phyloP scores from a whole-genome alignment of 202 grass and related monocot genomes.

The Panicum hallii region DNA sequence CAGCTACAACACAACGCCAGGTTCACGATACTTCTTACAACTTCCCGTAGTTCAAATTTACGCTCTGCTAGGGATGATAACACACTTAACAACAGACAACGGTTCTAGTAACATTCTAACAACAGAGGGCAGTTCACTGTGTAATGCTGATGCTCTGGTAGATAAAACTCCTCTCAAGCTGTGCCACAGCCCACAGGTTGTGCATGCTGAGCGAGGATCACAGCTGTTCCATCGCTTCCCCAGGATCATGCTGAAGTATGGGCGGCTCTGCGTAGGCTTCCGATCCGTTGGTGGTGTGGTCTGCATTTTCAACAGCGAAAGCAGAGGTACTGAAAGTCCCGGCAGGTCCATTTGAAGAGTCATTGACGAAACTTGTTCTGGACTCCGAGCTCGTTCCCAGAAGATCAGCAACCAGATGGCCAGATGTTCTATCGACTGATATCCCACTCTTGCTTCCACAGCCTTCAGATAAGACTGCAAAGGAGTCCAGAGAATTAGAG shows the following conservation, averaged over 20 bases:
- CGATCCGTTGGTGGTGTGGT: background rate
- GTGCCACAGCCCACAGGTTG: background rate
- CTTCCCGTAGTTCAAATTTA: background rate
- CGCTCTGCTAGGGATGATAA: background rate
- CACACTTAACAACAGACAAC: background rate
- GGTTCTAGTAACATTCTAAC: background rate
- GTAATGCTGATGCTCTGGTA: background rate
- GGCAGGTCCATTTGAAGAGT: background rate
- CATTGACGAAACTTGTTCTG: slow-evolving; percentile 45
- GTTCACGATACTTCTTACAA: background rate
- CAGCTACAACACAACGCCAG: background rate
- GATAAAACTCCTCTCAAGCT: background rate
- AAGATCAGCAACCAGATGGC: slow-evolving; percentile 14
- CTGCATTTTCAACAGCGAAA: background rate
- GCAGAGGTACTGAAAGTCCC: background rate
- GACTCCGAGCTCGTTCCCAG: slow-evolving; percentile 34
- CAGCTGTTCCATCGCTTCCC: slow-evolving; percentile 11
- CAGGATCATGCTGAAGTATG: slow-evolving; percentile 45
- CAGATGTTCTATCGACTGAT: background rate
- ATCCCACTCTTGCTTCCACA: background rate
- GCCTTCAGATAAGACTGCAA: slow-evolving; percentile 5
- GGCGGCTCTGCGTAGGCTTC: slow-evolving; percentile 7
- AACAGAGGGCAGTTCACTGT: background rate
- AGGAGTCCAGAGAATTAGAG: slow-evolving; percentile 28
- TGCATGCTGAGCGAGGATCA: background rate